Evolutionary conservation across 169 alveolate species (phyloP).

Genomic region (Babesia bovis): DNA sequence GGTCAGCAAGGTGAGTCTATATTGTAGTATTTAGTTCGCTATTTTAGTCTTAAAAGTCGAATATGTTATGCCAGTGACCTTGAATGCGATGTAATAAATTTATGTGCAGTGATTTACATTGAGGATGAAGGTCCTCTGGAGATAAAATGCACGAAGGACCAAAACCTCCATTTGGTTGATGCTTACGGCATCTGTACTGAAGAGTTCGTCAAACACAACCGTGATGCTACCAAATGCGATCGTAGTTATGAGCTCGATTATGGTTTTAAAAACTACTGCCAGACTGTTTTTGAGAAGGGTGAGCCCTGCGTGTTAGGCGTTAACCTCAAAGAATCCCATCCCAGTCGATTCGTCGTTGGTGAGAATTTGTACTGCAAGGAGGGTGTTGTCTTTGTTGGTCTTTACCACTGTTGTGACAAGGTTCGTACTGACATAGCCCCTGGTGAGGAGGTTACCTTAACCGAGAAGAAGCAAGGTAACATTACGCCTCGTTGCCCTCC

Average conservation of each 20-base stretch:
- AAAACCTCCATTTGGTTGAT: conserved; percentile 14
- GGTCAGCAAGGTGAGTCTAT: conserved; percentile 24
- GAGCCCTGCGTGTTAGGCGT: conserved; percentile 29
- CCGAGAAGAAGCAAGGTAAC: neutral
- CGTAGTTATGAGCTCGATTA: neutral
- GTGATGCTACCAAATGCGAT: neutral
- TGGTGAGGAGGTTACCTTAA: conserved; percentile 40
- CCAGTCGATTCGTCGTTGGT: conserved; percentile 37
- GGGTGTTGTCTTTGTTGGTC: conserved; percentile 35
- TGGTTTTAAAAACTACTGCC: conserved; percentile 40
- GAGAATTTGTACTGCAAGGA: conserved; percentile 20
- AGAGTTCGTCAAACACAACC: neutral
- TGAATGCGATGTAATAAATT: too few relatives aligned
- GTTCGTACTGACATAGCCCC: neutral
- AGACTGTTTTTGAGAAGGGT: neutral
- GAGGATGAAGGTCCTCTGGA: conserved; percentile 19
- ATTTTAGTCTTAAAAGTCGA: too few relatives aligned
- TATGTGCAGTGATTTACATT: conserved; percentile 10
- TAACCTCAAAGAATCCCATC: conserved; percentile 23
- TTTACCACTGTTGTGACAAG: conserved; percentile 45
- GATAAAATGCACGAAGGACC: conserved; percentile 5
- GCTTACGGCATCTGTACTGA: conserved; percentile 48
- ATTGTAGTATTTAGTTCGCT: neutral
- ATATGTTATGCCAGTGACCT: too few relatives aligned
- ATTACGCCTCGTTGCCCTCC: conserved; percentile 50